Conservation (phyloP, 2,329 filamentous ascomycete genomes). For the Microcyclosporella mali region DNA sequence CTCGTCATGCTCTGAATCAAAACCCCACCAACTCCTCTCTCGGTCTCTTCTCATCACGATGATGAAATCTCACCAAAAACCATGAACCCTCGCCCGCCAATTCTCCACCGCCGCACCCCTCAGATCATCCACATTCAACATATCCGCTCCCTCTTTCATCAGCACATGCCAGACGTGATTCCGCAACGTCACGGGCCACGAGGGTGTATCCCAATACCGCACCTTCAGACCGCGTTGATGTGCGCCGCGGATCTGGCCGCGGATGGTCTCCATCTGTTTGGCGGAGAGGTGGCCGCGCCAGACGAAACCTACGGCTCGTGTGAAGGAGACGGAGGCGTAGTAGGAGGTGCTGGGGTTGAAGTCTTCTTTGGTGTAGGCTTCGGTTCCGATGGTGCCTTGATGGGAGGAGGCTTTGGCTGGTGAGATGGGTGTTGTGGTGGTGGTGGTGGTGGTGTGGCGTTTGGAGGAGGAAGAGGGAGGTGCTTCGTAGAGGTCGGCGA, state of each 20-base stretch:
- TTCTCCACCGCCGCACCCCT: conserved; percentile 42
- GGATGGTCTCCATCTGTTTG: conserved; percentile 42
- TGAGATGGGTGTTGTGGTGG: not conserved
- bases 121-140: conserved; percentile 55
- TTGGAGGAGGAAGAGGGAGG: conserved; percentile 1
- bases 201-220: conserved; percentile 52
- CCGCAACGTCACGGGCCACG: conserved; percentile 49
- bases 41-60: not conserved
- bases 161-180: conserved; percentile 52
- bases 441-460: not conserved
- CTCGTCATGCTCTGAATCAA: no score
- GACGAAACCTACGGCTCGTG: conserved; percentile 42
- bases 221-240: conserved; percentile 48
- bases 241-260: conserved; percentile 48
- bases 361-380: conserved; percentile 30
- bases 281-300: conserved; percentile 44
- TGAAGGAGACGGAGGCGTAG: conserved; percentile 59
- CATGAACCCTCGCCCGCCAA: conserved; percentile 35
- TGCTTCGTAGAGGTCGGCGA: conserved; percentile 41
- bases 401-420: conserved; percentile 27
- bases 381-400: conserved; percentile 38
- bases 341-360: conserved; percentile 56
- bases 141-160: conserved; percentile 49
- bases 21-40: no score
- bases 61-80: conserved; percentile 6